Evolutionary conservation across 2,329 filamentous ascomycete genomes (phyloP).

Genomic region (Exserohilum turcica): DNA sequence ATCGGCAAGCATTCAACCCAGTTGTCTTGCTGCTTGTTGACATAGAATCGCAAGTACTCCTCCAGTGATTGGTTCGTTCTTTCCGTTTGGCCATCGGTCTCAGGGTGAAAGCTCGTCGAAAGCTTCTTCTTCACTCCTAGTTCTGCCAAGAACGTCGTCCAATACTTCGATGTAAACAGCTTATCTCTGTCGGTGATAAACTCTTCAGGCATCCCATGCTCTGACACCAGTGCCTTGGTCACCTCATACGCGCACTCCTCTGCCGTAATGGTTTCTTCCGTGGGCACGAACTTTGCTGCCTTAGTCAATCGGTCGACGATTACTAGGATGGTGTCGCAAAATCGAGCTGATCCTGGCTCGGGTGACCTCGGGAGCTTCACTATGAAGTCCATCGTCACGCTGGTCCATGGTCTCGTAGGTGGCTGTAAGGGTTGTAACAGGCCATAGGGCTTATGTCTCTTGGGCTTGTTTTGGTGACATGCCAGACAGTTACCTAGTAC

Average conservation of each 20-base stretch:
- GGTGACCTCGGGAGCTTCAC: background rate
- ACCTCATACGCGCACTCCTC: background rate
- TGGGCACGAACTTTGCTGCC: background rate
- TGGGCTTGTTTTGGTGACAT: background rate
- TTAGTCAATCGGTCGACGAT: background rate
- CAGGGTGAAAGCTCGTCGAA: too few relatives aligned
- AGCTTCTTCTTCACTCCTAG: too few relatives aligned
- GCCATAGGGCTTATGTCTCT: background rate
- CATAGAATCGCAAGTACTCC: too few relatives aligned
- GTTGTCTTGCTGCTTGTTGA: too few relatives aligned
- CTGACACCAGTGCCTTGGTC: background rate
- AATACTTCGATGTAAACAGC: too few relatives aligned
- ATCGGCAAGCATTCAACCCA: too few relatives aligned
- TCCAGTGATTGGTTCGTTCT: too few relatives aligned
- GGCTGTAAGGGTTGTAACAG: background rate
- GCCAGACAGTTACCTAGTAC: too few relatives aligned
- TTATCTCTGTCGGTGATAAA: background rate
- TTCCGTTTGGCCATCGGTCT: background rate
- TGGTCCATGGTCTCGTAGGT: background rate
- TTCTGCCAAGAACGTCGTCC: too few relatives aligned
- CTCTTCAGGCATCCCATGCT: background rate
- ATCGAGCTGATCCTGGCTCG: background rate
- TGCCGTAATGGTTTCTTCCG: background rate
- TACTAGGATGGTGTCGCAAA: background rate
- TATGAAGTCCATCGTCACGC: background rate